Conservation (phyloP, 1,284 basidiomycete species). For the Rhodotorula sp. region DNA sequence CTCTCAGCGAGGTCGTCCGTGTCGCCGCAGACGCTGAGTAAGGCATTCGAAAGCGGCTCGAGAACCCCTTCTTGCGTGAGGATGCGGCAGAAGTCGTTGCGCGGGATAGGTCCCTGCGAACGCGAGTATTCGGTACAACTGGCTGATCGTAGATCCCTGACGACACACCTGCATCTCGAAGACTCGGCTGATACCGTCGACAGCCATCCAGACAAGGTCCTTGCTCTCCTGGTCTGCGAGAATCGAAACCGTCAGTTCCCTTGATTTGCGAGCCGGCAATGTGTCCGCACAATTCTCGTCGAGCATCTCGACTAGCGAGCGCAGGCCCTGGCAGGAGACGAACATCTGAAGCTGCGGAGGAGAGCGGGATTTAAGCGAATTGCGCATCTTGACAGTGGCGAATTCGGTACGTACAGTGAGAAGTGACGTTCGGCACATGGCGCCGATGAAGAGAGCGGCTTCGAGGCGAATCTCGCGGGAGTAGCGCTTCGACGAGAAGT, state of each 20-base stretch:
- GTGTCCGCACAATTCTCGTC: conserved; percentile 97
- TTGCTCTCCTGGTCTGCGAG: conserved; percentile 65
- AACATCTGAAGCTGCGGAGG: conserved; percentile 76
- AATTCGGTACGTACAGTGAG: conserved; percentile 58
- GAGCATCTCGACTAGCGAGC: conserved; percentile 77
- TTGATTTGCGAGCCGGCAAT: too few relatives aligned
- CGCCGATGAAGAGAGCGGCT: conserved; percentile 88
- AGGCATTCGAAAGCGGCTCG: conserved; percentile 84
- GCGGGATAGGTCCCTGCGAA: conserved; percentile 83
- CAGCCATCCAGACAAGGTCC: conserved; percentile 87
- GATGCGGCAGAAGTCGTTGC: conserved; percentile 98
- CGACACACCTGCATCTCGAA: conserved; percentile 71
- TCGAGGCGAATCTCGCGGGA: conserved; percentile 90
- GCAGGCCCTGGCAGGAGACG: conserved; percentile 62
- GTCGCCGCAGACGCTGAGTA: conserved; percentile 80
- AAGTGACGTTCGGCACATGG: conserved; percentile 87
- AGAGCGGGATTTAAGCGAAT: not conserved
- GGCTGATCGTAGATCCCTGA: not conserved
- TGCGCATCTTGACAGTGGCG: not conserved
- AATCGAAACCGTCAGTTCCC: not conserved
- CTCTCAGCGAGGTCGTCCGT: conserved; percentile 60
- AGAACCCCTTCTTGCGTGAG: conserved; percentile 92
- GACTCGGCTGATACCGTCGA: conserved; percentile 90
- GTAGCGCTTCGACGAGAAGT: conserved; percentile 91
- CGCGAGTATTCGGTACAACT: not conserved